Conservation (phyloP, 2,329 filamentous ascomycete species). For the Calycina herbarum region DNA sequence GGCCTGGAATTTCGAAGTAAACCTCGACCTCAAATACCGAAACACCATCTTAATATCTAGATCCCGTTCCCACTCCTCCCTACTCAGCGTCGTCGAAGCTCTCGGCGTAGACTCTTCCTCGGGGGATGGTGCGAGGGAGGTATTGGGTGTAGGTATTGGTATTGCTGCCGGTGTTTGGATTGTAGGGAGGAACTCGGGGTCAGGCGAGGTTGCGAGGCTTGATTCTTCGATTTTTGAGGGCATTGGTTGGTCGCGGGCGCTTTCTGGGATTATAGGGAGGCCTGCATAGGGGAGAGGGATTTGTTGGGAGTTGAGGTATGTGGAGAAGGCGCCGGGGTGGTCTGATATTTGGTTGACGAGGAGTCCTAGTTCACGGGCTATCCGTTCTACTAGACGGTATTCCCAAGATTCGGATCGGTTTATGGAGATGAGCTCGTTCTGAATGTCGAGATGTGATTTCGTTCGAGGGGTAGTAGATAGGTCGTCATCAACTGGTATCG, state of each 20-base stretch:
- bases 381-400: conserved; percentile 74
- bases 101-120: conserved; percentile 30
- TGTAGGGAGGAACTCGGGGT: conserved; percentile 34
- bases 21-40: conserved; percentile 77
- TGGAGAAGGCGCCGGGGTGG: conserved; percentile 85
- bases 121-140: conserved; percentile 16
- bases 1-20: conserved; percentile 50
- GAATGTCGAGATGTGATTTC: conserved; percentile 16
- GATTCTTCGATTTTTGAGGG: conserved; percentile 14
- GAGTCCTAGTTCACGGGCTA: conserved; percentile 83
- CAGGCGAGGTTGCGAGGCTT: conserved; percentile 9
- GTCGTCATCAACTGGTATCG: conserved; percentile 54
- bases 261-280: conserved; percentile 64
- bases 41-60: conserved; percentile 92
- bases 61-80: conserved; percentile 79
- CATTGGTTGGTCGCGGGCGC: conserved; percentile 35
- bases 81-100: conserved; percentile 18
- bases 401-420: conserved; percentile 62
- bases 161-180: conserved; percentile 27
- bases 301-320: conserved; percentile 68
- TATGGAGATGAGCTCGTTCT: conserved; percentile 15
- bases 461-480: conserved; percentile 35
- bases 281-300: conserved; percentile 75
- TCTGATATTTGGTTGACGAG: conserved; percentile 81
- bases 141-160: conserved; percentile 23